phyloP scores from a whole-genome alignment of 2,329 filamentous ascomycete genomes.

The Microcyclospora pomicola region DNA sequence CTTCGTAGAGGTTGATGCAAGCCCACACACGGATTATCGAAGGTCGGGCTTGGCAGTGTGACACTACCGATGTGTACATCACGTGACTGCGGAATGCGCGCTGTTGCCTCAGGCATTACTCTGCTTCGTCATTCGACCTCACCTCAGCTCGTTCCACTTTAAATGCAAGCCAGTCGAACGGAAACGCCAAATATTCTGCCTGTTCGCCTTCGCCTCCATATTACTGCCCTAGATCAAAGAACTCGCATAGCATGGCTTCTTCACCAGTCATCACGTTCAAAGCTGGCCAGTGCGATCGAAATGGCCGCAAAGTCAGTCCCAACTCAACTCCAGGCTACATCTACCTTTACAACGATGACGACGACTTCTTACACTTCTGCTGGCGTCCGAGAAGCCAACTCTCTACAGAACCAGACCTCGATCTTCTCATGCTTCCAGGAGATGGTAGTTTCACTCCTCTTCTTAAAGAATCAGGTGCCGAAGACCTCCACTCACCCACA shows the following conservation, averaged over 20 bases:
- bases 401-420: conserved; percentile 61
- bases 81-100: too few species aligned
- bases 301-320: conserved; percentile 54
- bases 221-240: too few species aligned
- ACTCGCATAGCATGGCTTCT: conserved; percentile 53
- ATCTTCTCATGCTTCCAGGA: conserved; percentile 83
- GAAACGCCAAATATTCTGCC: too few species aligned
- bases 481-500: conserved; percentile 48
- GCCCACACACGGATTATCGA: background rate
- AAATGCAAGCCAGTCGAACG: too few species aligned
- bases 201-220: too few species aligned
- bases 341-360: conserved; percentile 86
- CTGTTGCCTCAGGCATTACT: background rate
- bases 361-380: conserved; percentile 89
- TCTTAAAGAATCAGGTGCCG: conserved; percentile 28
- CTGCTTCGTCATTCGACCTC: background rate
- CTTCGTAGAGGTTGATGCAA: background rate
- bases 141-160: background rate
- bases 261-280: conserved; percentile 88
- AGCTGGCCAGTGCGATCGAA: conserved; percentile 65
- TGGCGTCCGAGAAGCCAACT: conserved; percentile 71
- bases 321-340: conserved; percentile 67
- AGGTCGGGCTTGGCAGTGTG: background rate
- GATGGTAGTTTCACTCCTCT: conserved; percentile 72
- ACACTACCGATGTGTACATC: background rate